Percentiles rank a stretch among this genome's conserved stretches.
Conservation (phyloP, 2,329 filamentous ascomycete species). For the Trichophyton schoenleinii region DNA sequence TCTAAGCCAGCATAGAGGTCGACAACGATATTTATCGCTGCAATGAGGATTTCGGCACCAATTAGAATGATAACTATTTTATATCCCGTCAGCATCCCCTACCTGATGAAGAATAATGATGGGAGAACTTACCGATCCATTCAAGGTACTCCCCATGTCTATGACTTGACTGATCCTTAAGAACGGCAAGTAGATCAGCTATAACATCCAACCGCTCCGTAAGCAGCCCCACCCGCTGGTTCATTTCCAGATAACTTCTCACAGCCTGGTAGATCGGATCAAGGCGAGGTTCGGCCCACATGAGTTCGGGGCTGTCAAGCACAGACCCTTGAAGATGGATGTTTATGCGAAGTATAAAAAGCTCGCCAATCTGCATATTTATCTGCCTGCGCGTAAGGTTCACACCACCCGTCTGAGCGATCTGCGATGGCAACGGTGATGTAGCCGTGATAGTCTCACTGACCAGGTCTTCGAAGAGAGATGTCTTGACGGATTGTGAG, state of each 20-base stretch:
- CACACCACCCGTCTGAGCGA: constrained; percentile 85
- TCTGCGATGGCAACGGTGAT: constrained; percentile 84
- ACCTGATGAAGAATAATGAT: constrained; percentile 9
- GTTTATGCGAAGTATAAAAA: constrained; percentile 95
- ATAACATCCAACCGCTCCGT: constrained; percentile 89
- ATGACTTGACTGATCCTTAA: constrained; percentile 91
- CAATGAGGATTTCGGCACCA: constrained; percentile 86
- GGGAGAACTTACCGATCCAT: constrained; percentile 60
- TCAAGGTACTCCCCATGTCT: constrained; percentile 81
- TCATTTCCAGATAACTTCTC: constrained; percentile 92
- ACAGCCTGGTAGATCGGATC: constrained; percentile 96
- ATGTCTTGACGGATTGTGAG: constrained; percentile 94
- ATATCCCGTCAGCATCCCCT: constrained; percentile 10
- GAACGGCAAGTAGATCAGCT: constrained; percentile 76
- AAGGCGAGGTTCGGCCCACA: constrained; percentile 95
- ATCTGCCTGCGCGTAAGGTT: constrained; percentile 77
- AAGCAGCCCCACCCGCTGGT: constrained; percentile 78
- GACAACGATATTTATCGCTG: constrained; percentile 86
- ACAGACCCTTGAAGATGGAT: constrained; percentile 96
- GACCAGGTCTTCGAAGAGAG: constrained; percentile 88
- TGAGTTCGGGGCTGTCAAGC: constrained; percentile 89
- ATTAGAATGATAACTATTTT: constrained; percentile 81
- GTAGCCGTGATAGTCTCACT: constrained; percentile 87
- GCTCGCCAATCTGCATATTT: constrained; percentile 98
- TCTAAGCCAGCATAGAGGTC: constrained; percentile 67